Conservation (phyloP, 2,329 filamentous ascomycete species). For the Exophiala viscosa region DNA sequence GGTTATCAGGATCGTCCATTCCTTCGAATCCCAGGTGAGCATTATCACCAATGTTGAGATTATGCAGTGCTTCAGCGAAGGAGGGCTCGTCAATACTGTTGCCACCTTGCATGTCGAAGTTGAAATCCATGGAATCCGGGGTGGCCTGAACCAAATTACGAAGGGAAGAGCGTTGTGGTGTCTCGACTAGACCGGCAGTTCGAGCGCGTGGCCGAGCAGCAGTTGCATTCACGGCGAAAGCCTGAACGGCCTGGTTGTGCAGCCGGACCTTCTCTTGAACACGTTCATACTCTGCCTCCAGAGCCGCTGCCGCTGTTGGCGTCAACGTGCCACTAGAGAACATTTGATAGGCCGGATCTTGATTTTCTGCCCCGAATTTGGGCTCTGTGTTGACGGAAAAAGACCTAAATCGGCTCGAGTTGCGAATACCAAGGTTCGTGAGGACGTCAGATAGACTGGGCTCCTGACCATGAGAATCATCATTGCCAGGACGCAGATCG, state of each 20-base stretch:
- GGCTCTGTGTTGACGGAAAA: conserved; percentile 99
- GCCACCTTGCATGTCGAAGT: conserved; percentile 18
- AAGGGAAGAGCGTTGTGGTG: conserved; percentile 60
- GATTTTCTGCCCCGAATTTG: conserved; percentile 84
- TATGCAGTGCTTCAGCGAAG: conserved; percentile 23
- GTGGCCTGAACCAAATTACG: conserved; percentile 65
- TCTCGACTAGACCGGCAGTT: conserved; percentile 87
- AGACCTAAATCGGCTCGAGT: conserved; percentile 83
- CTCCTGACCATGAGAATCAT: conserved; percentile 48
- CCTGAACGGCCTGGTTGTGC: conserved; percentile 90
- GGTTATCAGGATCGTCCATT: conserved; percentile 71
- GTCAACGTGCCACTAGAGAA: conserved; percentile 59
- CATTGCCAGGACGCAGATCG: conserved; percentile 60
- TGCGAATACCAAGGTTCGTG: conserved; percentile 70
- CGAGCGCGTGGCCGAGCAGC: conserved; percentile 79
- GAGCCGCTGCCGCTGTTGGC: conserved; percentile 51
- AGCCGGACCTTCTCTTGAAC: conserved; percentile 71
- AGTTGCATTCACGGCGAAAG: conserved; percentile 80
- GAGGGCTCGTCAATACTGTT: conserved; percentile 12
- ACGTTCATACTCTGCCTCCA: conserved; percentile 56
- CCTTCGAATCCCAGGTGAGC: conserved; percentile 56
- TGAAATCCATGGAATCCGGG: conserved; percentile 11
- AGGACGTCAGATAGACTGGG: conserved; percentile 60
- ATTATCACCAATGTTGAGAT: conserved; percentile 21
- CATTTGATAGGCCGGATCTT: conserved; percentile 57